Evolutionary conservation across 345 rosid species (phyloP), one percentile per base, ranked within the genome.

Genomic region (Psidium guajava): DNA sequence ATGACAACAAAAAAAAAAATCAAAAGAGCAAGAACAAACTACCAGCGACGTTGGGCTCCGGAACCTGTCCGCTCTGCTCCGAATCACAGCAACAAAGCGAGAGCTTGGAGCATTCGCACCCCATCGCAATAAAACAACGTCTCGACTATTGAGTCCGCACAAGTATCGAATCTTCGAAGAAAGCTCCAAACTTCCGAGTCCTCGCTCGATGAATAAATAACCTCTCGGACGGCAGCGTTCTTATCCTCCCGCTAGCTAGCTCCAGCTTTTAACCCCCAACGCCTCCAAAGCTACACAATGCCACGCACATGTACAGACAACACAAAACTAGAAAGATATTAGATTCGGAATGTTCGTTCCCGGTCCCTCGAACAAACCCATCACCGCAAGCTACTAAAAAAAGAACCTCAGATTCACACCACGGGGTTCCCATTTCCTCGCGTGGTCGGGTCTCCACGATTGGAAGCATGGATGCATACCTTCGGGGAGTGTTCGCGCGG

Each of bases 81-180:
- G 86, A 49, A 84, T 81, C 88, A 86, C 82, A 88, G 80, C 89
- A 90, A 73, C 89, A 88, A 6, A 52, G 22, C 8, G 86, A 87
- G 86, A 90, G 87, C 89, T 87, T 90, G 28, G 91, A 90, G 59
- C 90, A 88, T 83, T 74, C 77, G 57, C 90, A 90, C 83, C 91
- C 91, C 91, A 90, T 90, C 83, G 44, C 89, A 86, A 81, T 14
- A 13, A 84, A 32, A 57, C 54, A 55, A 82, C 1, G 52, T 40
- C 81, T 83, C 54, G 54, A 57, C 81, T 61, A 54, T 36, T 55
- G 83, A 22, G 73, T 54, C 12, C n/a, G 83, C 32, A 80, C 27
- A 32, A 56, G 28, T 32, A 69, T 32, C 77, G 77, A 32, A 32
- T 69, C 77, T 69, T 44, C 77, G 21, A 54, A 54, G 56, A 54